Evolutionary conservation across 2,329 filamentous ascomycete genomes (phyloP).

Genomic region (Pyricularia sp.): DNA sequence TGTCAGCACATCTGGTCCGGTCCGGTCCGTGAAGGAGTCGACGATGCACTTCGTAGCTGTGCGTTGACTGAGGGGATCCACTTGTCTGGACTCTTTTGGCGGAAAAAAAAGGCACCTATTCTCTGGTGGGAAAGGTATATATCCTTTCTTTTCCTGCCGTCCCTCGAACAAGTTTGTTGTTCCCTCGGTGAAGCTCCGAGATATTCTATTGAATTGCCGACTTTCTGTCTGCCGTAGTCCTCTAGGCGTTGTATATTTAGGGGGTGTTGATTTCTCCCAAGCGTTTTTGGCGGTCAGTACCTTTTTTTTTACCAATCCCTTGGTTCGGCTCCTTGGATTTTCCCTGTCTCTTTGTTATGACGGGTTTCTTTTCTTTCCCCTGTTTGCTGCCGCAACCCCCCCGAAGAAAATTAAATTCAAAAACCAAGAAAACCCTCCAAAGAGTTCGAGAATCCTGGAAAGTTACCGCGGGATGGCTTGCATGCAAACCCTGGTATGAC

Average conservation of each 20-base stretch:
- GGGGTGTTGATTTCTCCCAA: background rate
- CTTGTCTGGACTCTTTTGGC: too few species aligned
- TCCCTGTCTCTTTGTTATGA: background rate
- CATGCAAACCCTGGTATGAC: background rate
- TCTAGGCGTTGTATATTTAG: background rate
- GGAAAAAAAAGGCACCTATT: too few species aligned
- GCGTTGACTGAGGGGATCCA: background rate
- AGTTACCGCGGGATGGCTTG: background rate
- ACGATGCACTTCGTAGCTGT: background rate
- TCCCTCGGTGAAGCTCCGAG: background rate
- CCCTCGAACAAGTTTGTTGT: background rate
- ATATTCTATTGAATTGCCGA: background rate
- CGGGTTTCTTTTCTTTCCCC: background rate
- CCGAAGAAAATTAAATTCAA: background rate
- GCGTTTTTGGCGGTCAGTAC: background rate
- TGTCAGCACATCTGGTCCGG: constrained; percentile 25
- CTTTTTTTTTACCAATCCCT: background rate
- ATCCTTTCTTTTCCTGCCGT: background rate
- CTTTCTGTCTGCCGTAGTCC: background rate
- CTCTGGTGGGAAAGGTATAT: background rate
- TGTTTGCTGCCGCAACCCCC: background rate
- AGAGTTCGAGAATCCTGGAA: background rate
- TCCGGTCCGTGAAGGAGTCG: background rate
- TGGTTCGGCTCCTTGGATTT: background rate
- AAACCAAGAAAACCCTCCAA: background rate